phyloP scores from a whole-genome alignment of 2,329 filamentous ascomycete genomes.

The Nakataea oryzae region DNA sequence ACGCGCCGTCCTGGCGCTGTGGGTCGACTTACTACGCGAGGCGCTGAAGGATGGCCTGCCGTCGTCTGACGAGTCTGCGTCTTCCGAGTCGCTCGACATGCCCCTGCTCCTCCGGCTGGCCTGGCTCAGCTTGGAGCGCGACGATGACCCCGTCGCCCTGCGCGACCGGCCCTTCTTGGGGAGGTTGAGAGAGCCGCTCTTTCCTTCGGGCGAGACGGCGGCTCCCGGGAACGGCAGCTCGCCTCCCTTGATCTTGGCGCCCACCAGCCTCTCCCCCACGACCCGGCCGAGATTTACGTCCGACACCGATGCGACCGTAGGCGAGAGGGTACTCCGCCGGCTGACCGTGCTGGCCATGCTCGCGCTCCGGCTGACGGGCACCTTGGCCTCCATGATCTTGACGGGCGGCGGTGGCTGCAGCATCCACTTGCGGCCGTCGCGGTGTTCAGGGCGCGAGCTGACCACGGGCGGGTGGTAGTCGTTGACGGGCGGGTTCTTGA shows the following conservation, averaged over 20 bases:
- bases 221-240: conserved; percentile 16
- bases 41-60: neutral
- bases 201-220: neutral
- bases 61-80: conserved; percentile 2
- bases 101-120: conserved; percentile 12
- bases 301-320: neutral
- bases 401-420: conserved; percentile 82
- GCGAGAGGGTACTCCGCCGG: conserved; percentile 17
- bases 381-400: conserved; percentile 83
- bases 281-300: conserved; percentile 18
- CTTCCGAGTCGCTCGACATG: conserved; percentile 7
- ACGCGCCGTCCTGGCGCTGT: conserved; percentile 7
- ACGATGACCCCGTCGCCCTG: conserved; percentile 11
- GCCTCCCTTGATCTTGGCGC: conserved; percentile 33
- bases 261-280: conserved; percentile 32
- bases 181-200: neutral
- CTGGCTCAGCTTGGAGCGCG: conserved; percentile 15
- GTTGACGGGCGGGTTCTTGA: conserved; percentile 65
- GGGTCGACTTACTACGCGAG: conserved; percentile 3
- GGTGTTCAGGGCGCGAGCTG: conserved; percentile 59
- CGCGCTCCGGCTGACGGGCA: conserved; percentile 53
- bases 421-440: conserved; percentile 78
- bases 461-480: conserved; percentile 80
- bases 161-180: conserved; percentile 8
- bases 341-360: conserved; percentile 45